Conservation (phyloP, 2,329 filamentous ascomycete genomes). For the Sphaerulina vaccinii region DNA sequence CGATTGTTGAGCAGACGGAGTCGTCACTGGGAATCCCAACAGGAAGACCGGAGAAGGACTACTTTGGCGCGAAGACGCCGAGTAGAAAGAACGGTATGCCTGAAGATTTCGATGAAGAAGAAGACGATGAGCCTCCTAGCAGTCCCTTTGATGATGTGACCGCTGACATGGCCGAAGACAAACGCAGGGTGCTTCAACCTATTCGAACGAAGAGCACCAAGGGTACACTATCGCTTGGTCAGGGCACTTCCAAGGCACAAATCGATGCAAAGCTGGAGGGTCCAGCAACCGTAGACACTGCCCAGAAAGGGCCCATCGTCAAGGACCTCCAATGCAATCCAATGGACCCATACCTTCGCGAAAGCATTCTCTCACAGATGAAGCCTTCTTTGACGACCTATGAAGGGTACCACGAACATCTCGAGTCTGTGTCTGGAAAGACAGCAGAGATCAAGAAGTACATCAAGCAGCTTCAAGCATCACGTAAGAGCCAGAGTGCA, state of each 20-base stretch:
- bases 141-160: conserved; percentile 71
- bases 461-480: conserved; percentile 47
- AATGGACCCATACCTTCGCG: conserved; percentile 71
- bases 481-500: conserved; percentile 44
- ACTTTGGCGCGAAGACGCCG: conserved; percentile 71
- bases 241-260: conserved; percentile 36
- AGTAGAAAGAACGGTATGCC: conserved; percentile 56
- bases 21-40: conserved; percentile 72
- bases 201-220: conserved; percentile 51
- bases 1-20: conserved; percentile 94
- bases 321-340: conserved; percentile 85
- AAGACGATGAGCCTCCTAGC: conserved; percentile 54
- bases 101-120: conserved; percentile 40
- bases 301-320: conserved; percentile 69
- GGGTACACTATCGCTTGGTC: conserved; percentile 39
- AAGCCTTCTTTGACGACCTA: conserved; percentile 73
- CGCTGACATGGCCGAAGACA: conserved; percentile 47
- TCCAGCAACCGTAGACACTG: conserved; percentile 40
- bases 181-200: conserved; percentile 52
- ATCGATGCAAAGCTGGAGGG: conserved; percentile 30
- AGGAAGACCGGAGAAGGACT: conserved; percentile 55
- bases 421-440: conserved; percentile 61
- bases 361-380: conserved; percentile 71
- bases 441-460: conserved; percentile 78
- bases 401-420: conserved; percentile 75